These are phyloP conservation scores for Orobanche coerulescens DNA, from an alignment of 257 asterid genomes.

Conservation along the genomic window DNA sequence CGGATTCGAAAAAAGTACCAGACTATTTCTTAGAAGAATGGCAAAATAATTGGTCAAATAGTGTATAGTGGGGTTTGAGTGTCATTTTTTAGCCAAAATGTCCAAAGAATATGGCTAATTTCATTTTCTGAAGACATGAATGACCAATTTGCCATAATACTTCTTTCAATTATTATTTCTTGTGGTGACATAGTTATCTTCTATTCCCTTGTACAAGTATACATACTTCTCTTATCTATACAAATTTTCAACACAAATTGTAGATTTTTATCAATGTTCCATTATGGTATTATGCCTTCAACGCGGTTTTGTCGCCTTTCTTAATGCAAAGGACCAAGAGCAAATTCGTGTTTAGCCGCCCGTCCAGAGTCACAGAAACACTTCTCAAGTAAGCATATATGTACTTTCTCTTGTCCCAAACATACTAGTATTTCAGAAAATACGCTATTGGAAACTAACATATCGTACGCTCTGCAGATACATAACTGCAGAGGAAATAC, in stretches of 20 bases:
- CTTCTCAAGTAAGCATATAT: constrained; percentile 42
- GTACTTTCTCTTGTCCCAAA: background rate
- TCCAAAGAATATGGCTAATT: no score
- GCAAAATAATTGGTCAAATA: no score
- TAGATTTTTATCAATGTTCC: constrained; percentile 64
- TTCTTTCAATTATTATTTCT: no score
- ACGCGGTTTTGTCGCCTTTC: constrained; percentile 48
- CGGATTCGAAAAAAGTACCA: no score
- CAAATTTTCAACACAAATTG: background rate
- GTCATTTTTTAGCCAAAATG: no score
- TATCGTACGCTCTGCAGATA: constrained; percentile 27
- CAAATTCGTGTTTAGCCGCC: constrained; percentile 52
- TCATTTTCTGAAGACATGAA: no score
- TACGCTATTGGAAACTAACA: background rate
- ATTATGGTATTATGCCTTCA: constrained; percentile 65
- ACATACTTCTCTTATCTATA: background rate
- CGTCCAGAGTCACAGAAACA: constrained; percentile 46
- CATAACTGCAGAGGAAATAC: constrained; percentile 44
- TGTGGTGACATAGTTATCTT: no score
- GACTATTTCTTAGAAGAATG: no score
- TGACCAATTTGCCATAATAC: no score
- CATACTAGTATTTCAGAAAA: background rate
- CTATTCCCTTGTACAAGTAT: no score
- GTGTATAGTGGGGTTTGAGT: no score
- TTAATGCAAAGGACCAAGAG: constrained; percentile 50